Conservation (phyloP, 83 land plant species). For the Picea engelmannii region DNA sequence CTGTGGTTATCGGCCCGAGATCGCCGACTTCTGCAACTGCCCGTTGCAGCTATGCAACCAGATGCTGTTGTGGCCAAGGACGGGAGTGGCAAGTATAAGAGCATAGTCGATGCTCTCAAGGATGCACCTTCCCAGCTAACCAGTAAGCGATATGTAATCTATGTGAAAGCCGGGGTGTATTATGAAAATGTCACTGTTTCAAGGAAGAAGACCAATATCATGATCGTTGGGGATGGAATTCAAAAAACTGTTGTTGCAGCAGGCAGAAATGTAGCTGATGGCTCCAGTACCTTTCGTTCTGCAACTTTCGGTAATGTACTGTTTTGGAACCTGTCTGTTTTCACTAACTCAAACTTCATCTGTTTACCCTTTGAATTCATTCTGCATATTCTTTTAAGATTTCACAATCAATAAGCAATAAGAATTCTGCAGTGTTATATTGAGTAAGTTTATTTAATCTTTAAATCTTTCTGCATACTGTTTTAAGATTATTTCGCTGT, state of each 20-base stretch:
- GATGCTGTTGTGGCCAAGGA: neutral
- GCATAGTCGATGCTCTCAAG: neutral
- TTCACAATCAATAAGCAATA: neutral
- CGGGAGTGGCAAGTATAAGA: neutral
- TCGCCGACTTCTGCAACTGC: conserved; percentile 2
- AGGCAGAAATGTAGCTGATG: neutral
- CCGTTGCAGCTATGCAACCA: neutral
- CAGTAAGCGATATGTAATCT: neutral
- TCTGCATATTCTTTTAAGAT: neutral
- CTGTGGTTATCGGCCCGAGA: conserved; percentile 15
- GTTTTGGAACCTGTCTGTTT: neutral
- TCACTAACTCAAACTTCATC: neutral
- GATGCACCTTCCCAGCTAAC: conserved; percentile 2
- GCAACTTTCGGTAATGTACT: conserved; percentile 5
- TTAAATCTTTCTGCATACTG: too few relatives aligned
- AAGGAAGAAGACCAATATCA: neutral
- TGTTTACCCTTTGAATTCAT: neutral
- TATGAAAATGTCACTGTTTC: neutral
- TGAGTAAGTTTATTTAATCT: too few relatives aligned
- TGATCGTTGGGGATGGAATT: neutral
- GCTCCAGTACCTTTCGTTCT: conserved; percentile 11
- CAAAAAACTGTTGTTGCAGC: neutral
- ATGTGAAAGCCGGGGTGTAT: neutral
- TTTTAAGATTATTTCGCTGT: too few relatives aligned
- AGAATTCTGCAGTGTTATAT: too few relatives aligned